phyloP scores from a whole-genome alignment of 1,284 basidiomycete species.

The Papiliotrema fonsecae region DNA sequence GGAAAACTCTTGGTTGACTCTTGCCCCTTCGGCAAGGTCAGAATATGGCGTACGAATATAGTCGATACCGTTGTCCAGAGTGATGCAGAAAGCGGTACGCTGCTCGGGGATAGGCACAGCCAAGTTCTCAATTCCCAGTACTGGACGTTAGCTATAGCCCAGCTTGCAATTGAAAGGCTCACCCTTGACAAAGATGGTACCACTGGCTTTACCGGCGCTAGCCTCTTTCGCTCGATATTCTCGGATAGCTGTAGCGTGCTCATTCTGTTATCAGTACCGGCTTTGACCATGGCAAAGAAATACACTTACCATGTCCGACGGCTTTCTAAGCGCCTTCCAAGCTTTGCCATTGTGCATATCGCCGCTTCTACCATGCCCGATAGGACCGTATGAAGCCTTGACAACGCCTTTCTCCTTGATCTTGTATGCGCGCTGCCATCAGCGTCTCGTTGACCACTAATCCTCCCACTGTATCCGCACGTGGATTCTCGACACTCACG shows the following conservation, averaged over 20 bases:
- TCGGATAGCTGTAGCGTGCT: conserved; percentile 81
- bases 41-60: conserved; percentile 87
- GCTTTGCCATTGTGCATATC: conserved; percentile 77
- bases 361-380: conserved; percentile 67
- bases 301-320: conserved; percentile 79
- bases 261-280: conserved; percentile 58
- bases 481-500: conserved; percentile 15
- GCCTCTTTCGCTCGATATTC: conserved; percentile 68
- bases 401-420: conserved; percentile 68
- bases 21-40: conserved; percentile 58
- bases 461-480: neutral
- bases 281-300: neutral
- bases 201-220: conserved; percentile 70
- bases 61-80: conserved; percentile 93
- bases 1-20: conserved; percentile 89
- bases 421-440: conserved; percentile 53
- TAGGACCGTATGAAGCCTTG: conserved; percentile 69
- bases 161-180: conserved; percentile 13
- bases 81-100: conserved; percentile 74
- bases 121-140: conserved; percentile 69
- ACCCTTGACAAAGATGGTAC: conserved; percentile 93
- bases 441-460: neutral
- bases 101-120: conserved; percentile 68
- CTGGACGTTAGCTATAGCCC: conserved; percentile 47
- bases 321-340: conserved; percentile 79